Conservation (phyloP, 148 eudicot species). For the Hydrangea macrophylla region DNA sequence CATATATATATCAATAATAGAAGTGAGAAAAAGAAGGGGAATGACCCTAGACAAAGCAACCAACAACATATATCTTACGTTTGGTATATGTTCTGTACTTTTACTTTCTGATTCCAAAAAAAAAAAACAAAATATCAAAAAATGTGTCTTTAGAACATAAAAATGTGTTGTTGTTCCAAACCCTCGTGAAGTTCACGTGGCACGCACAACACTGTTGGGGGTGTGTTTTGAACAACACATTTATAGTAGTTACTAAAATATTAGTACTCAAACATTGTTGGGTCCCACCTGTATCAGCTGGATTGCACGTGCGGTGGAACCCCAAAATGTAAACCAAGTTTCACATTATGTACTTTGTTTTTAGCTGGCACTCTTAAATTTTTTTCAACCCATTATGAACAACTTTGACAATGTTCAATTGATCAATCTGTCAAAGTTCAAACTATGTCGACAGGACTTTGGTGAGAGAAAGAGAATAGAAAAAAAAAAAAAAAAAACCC, state of each 20-base stretch:
- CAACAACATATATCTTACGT: background rate
- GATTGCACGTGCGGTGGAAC: slow-evolving; percentile 12
- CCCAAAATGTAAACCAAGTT: background rate
- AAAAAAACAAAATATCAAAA: background rate
- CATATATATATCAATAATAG: slow-evolving; percentile 8
- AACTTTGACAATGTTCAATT: background rate
- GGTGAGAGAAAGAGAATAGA: background rate
- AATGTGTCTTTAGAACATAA: too few species aligned
- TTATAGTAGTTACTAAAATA: background rate
- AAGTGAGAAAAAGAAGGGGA: background rate
- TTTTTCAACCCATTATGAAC: background rate
- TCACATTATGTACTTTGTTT: background rate
- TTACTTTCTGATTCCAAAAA: slow-evolving; percentile 1
- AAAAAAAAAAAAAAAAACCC: background rate
- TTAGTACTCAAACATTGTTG: background rate
- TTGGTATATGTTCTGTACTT: slow-evolving; percentile 8
- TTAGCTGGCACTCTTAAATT: slow-evolving; percentile 15
- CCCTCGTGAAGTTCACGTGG: slow-evolving; percentile 21
- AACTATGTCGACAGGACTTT: too few species aligned
- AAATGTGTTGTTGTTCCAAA: background rate
- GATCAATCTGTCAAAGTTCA: background rate
- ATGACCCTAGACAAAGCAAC: slow-evolving; percentile 20
- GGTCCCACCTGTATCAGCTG: background rate
- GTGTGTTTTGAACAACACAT: background rate
- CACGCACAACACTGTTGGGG: background rate